Conservation (phyloP, 1,284 basidiomycete genomes). For the Sphaerobolus stellatus region DNA sequence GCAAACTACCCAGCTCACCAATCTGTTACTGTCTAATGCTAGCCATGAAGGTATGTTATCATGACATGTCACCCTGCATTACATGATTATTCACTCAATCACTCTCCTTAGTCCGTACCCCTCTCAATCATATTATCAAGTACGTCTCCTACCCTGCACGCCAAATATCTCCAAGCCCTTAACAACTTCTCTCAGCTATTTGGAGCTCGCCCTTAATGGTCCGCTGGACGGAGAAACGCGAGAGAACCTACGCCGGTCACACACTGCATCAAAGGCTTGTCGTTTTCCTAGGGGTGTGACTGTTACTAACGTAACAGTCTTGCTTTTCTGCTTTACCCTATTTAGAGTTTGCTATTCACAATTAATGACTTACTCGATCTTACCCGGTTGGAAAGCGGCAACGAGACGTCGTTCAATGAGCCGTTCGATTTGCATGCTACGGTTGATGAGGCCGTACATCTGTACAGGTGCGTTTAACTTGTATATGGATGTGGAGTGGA, state of each 20-base stretch:
- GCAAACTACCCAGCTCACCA: conserved; percentile 77
- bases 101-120: conserved; percentile 58
- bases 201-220: conserved; percentile 84
- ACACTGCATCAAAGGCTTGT: conserved; percentile 75
- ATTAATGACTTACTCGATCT: conserved; percentile 88
- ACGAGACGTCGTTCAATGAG: conserved; percentile 80
- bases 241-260: conserved; percentile 76
- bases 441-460: conserved; percentile 67
- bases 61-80: conserved; percentile 9
- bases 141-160: conserved; percentile 24
- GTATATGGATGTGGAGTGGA: neutral
- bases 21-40: conserved; percentile 82
- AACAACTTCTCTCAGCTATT: conserved; percentile 51
- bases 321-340: neutral
- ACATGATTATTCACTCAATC: conserved; percentile 5
- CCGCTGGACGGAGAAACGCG: conserved; percentile 76
- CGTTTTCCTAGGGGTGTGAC: conserved; percentile 6
- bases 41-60: conserved; percentile 71
- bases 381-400: conserved; percentile 78
- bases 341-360: conserved; percentile 68
- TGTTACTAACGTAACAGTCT: too few relatives aligned
- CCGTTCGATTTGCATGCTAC: conserved; percentile 73
- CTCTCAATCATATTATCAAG: conserved; percentile 78
- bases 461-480: conserved; percentile 42
- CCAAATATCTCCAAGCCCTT: conserved; percentile 6